These are phyloP conservation scores for Fragilariopsis cylindrus DNA, from an alignment of 108 stramenopile species.

Conservation along the genomic window DNA sequence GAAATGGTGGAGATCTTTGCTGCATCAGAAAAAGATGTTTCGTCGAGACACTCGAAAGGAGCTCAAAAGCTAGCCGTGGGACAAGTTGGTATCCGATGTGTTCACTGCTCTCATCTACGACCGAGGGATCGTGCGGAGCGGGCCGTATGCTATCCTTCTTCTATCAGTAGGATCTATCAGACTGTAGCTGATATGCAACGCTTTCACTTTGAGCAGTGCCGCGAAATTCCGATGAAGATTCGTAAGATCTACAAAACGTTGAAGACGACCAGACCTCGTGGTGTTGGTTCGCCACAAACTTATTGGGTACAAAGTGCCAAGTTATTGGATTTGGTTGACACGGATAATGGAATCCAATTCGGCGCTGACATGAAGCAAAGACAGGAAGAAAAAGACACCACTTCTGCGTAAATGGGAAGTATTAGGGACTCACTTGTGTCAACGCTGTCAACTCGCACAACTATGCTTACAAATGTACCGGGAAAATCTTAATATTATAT, in stretches of 20 bases:
- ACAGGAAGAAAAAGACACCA: conserved; percentile 13
- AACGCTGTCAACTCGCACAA: neutral
- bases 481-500: too few species aligned
- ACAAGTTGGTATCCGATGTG: conserved; percentile 86
- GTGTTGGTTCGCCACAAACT: conserved; percentile 80
- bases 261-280: conserved; percentile 86
- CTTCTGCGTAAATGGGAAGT: conserved; percentile 12
- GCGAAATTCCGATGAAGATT: conserved; percentile 68
- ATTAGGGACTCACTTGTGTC: conserved; percentile 1
- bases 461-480: too few species aligned
- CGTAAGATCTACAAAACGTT: conserved; percentile 70
- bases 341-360: conserved; percentile 72
- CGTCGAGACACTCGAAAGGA: conserved; percentile 82
- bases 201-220: conserved; percentile 87
- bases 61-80: conserved; percentile 77
- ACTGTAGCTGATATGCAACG: conserved; percentile 88
- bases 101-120: conserved; percentile 79
- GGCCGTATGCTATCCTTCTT: conserved; percentile 78
- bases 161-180: conserved; percentile 75
- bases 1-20: conserved; percentile 86
- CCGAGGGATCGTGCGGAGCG: conserved; percentile 83
- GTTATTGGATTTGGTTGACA: conserved; percentile 75
- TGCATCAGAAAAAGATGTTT: conserved; percentile 71
- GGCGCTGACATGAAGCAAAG: conserved; percentile 34
- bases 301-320: conserved; percentile 88